Percentiles rank a stretch among this genome's conserved stretches.
Evolutionary conservation across 768 basidiomycete species (phyloP).

Genomic region (Phlebiopsis gigantea): DNA sequence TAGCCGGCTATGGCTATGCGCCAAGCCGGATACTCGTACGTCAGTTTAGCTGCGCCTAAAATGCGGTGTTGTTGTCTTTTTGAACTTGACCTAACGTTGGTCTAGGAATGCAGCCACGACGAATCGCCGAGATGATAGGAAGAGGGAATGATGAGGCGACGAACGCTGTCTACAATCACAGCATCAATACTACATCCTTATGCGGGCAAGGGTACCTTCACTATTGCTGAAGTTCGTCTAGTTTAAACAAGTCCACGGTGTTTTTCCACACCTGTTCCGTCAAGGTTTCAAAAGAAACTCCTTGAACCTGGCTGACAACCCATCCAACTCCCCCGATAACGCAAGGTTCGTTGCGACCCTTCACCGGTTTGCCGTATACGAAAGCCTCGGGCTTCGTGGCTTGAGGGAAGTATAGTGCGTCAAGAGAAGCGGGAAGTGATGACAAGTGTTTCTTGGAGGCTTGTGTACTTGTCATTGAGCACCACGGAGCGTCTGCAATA

Average conservation of each 20-base stretch:
- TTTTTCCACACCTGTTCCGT: conserved; percentile 58
- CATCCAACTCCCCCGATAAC: conserved; percentile 67
- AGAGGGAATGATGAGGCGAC: too few species aligned
- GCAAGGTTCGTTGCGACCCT: conserved; percentile 73
- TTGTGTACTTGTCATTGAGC: conserved; percentile 62
- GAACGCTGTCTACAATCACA: too few species aligned
- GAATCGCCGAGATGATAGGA: too few species aligned
- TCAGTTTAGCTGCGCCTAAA: too few species aligned
- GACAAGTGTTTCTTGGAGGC: conserved; percentile 49
- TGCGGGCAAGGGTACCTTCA: too few species aligned
- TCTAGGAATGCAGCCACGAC: too few species aligned
- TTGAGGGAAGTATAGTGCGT: conserved; percentile 44
- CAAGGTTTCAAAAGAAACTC: conserved; percentile 47
- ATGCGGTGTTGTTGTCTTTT: too few species aligned
- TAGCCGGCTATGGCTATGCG: too few species aligned
- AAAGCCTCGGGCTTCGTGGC: conserved; percentile 55
- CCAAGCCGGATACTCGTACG: too few species aligned
- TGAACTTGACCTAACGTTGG: too few species aligned
- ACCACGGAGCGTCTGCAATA: conserved; percentile 65
- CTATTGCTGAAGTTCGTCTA: conserved; percentile 31
- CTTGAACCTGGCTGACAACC: conserved; percentile 50
- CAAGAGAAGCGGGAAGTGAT: conserved; percentile 41
- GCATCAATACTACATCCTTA: too few species aligned
- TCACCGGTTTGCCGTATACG: conserved; percentile 53
- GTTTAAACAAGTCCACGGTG: conserved; percentile 52